Evolutionary conservation across 345 rosid genomes (phyloP), one percentile per base, ranked within the genome.

Genomic region (Heritiera fomes): DNA sequence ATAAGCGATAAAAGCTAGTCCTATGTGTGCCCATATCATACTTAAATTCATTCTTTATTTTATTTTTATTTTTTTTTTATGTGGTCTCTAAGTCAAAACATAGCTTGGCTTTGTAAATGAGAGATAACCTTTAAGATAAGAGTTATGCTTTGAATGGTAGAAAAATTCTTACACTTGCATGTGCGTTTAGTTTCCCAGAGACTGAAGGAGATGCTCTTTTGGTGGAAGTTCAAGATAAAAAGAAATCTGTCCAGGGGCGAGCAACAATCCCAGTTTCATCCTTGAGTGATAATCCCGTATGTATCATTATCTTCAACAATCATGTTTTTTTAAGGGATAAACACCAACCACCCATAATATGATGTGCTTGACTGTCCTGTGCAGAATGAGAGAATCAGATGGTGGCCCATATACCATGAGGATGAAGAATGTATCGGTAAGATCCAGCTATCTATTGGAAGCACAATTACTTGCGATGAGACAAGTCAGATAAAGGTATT

Each of bases 401-500:
- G 98, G 99, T 96, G 98, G 96, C 93, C 97, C 45, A 84, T 93
- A 79, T 85, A 85, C 85, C 97, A 87, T 70, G 97, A 90, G 78
- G 98, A 89, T 87, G 90, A 93, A 87, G 98, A 92, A 87, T 96
- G 98, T 87, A 91, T 93, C 40, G 98, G 99, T 80, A 96, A 96
- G 88, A 88, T 95, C 86, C 98, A 93, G 85, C 94, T 96, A 80
- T 92, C 82, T 34, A 81, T 89, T 80, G 92, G 94, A 68, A 89
- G 91, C 77, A 89, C 93, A 28, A 82, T 86, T 72, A 85, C 94
- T 62, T 84, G 85, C 17, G 93, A 88, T 55, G 97, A 96, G 86
- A 88, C 87, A 23, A 86, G 82, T 81, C 93, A 88, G 79, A 89
- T 96, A 71, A 93, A 96, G 94, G 99, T 94, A 55, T 11, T 71